These are phyloP conservation scores for Panicum miliaceum DNA, from an alignment of 176 grass and related monocot genomes.

Conservation along the genomic window DNA sequence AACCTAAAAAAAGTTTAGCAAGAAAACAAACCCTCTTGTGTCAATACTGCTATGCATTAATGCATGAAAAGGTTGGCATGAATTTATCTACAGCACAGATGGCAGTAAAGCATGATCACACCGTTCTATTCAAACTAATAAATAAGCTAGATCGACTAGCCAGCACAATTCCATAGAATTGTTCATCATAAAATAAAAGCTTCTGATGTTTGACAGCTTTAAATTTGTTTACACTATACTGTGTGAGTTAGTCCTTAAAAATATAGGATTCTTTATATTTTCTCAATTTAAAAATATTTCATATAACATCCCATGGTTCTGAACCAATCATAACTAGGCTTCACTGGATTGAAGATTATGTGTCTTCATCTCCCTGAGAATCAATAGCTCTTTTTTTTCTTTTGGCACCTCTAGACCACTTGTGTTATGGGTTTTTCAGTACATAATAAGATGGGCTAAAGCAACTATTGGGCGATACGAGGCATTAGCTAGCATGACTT, in stretches of 20 bases:
- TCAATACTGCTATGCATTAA: conserved; percentile 1
- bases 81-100: conserved; percentile 37
- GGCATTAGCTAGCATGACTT: neutral
- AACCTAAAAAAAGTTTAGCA: conserved; percentile 47
- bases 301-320: conserved; percentile 3
- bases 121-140: conserved; percentile 22
- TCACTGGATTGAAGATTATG: neutral
- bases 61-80: conserved; percentile 12
- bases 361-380: conserved; percentile 9
- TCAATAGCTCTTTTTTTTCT: neutral
- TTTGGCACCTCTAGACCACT: conserved; percentile 18
- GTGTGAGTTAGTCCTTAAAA: neutral
- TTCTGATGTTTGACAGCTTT: neutral
- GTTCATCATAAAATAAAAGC: neutral
- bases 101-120: neutral
- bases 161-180: neutral
- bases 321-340: conserved; percentile 7
- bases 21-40: conserved; percentile 15
- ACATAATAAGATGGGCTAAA: neutral
- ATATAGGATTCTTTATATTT: conserved; percentile 4
- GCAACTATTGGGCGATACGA: conserved; percentile 6
- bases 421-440: neutral
- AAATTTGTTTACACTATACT: neutral
- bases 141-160: neutral
- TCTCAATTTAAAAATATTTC: neutral